Evolutionary conservation across 768 basidiomycete species (phyloP), one percentile per base, ranked within the genome.

Genomic region (Crucibulum laeve): DNA sequence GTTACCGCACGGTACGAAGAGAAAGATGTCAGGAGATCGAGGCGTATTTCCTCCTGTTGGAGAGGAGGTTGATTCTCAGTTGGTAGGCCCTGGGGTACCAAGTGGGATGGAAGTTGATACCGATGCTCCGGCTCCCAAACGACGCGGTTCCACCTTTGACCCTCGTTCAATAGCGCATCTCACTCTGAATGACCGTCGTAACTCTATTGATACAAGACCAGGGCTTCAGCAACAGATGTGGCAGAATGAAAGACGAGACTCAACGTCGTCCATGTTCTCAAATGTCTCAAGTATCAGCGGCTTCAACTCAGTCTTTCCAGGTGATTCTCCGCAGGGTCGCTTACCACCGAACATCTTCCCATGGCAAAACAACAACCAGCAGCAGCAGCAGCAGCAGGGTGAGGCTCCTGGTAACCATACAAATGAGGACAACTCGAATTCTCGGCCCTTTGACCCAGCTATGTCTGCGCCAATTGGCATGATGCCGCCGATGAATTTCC

Each of bases 81-180:
- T 89, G 40, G 71, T 75, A 33, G 87, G 84, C 14, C 81, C 82
- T 38, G 86, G 85, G 26, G 68, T 82, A 35, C 77, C 80, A 15
- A 81, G 77, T 47, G 68, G 65, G 44, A 80, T 80, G 70, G 68
- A 69, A 52, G 56, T 79, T 37, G 80, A 84, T 57, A 51, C 67
- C 24, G 82, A 86, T 45, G 79, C 67, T 5, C 89, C 84, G 26
- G 80, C 86, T 14, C 77, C 84, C 37, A 93, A 93, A 62, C 80
- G 91, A 52, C 79, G 91, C 38, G 85, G 88, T 24, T 93, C 91
- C 14, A 79, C 85, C 18, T 77, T 90, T 53, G 91, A 92, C 52
- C 82, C 86, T 5, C 79, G 80, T 44, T 70, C 83, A 40, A 79
- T 92, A 52, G 81, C 83, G 11, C 82, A 86, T 53, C 69, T 90